A percentile compares a stretch with the other conserved stretches of the same genome.
phyloP scores from a whole-genome alignment of 805 yeast species.

The Candida tibetensis region DNA sequence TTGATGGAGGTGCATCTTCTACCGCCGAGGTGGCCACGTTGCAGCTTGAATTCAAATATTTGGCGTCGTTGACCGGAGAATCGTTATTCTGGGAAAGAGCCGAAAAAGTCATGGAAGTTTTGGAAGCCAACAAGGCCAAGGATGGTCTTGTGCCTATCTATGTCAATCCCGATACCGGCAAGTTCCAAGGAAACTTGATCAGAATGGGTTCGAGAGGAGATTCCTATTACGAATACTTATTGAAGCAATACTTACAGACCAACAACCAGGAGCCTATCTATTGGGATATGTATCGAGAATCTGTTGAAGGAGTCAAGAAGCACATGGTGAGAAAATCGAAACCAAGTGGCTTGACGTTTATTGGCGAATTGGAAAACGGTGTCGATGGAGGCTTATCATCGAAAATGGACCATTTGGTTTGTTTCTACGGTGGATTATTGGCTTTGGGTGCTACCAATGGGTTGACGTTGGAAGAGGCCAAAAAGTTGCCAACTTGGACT shows the following conservation, averaged over 20 bases:
- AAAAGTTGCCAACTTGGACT: conserved; percentile 56
- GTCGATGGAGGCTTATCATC: conserved; percentile 55
- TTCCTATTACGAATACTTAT: conserved; percentile 84
- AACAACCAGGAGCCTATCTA: conserved; percentile 57
- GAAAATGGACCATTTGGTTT: conserved; percentile 91
- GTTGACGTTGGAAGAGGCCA: conserved; percentile 51
- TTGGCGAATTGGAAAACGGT: conserved; percentile 78
- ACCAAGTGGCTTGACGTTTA: conserved; percentile 62
- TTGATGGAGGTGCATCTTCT: conserved; percentile 73
- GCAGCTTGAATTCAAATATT: conserved; percentile 82
- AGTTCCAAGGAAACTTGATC: conserved; percentile 60
- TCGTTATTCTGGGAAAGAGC: conserved; percentile 71
- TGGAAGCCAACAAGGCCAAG: conserved; percentile 61
- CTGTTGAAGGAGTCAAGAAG: conserved; percentile 73
- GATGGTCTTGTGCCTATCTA: conserved; percentile 85
- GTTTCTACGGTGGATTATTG: conserved; percentile 85
- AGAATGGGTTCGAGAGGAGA: conserved; percentile 91
- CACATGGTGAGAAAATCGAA: conserved; percentile 58
- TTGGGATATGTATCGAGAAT: conserved; percentile 70
- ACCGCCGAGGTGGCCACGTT: conserved; percentile 89
- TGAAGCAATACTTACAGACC: conserved; percentile 84
- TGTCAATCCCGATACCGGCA: conserved; percentile 72
- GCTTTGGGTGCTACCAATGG: conserved; percentile 91
- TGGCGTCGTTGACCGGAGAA: conserved; percentile 79
- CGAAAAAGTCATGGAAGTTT: conserved; percentile 66